phyloP scores from a whole-genome alignment of 1,139 yeast species.

The Pichia sp. region DNA sequence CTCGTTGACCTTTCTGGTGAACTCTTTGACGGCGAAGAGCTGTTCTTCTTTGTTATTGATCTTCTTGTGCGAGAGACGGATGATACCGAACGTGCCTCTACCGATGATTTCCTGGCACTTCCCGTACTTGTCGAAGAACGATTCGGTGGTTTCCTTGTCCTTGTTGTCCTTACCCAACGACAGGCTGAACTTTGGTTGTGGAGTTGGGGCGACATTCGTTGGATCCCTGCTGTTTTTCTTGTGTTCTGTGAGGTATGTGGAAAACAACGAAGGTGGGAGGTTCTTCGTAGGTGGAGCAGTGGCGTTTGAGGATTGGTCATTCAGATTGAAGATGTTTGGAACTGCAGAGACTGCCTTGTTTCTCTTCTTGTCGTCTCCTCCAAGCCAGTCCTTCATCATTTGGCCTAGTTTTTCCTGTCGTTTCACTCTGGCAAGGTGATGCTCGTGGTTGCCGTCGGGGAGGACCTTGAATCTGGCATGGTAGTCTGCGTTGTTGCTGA shows the following conservation, averaged over 20 bases:
- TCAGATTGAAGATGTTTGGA: constrained; percentile 56
- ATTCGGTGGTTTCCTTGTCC: constrained; percentile 14
- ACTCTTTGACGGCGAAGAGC: constrained; percentile 82
- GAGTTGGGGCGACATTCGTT: background rate
- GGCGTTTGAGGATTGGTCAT: constrained; percentile 12
- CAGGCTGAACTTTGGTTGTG: constrained; percentile 10
- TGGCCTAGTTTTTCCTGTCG: constrained; percentile 86
- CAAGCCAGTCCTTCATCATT: constrained; percentile 83
- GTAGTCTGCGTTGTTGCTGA: constrained; percentile 7
- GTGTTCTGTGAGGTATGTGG: constrained; percentile 44
- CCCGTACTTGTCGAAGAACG: constrained; percentile 71
- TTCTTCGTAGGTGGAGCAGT: background rate
- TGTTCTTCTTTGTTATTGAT: constrained; percentile 36
- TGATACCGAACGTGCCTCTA: constrained; percentile 84
- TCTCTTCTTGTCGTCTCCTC: constrained; percentile 78
- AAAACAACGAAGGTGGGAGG: constrained; percentile 76
- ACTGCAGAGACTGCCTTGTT: constrained; percentile 84
- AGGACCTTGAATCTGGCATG: constrained; percentile 44
- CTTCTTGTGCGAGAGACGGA: constrained; percentile 64
- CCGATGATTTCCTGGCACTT: constrained; percentile 80
- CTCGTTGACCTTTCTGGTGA: constrained; percentile 58
- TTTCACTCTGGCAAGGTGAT: constrained; percentile 69
- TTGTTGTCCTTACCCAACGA: background rate
- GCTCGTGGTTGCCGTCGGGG: constrained; percentile 77
- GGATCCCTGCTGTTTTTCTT: background rate